Conservation (phyloP, 208 protist species). For the Crithidia expoeki region DNA sequence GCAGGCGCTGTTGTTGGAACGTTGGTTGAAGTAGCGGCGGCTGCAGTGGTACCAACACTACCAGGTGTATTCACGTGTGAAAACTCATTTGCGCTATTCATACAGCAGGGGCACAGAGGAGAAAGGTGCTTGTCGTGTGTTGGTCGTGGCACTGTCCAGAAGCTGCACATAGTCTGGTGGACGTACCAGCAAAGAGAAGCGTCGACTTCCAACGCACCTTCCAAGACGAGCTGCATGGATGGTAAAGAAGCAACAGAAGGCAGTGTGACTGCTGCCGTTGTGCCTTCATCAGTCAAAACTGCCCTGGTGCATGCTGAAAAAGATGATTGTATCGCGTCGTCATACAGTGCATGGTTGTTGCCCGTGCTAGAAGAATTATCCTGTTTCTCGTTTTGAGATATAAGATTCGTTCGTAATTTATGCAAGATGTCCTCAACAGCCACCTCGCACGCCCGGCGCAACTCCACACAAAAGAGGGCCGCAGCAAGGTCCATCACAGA, state of each 20-base stretch:
- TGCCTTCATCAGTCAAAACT: no score
- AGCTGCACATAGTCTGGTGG: slow-evolving; percentile 1
- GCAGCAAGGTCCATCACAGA: slow-evolving; percentile 27
- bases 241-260: background rate
- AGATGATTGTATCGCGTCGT: no score
- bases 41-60: no score
- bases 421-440: background rate
- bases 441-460: slow-evolving; percentile 10
- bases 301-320: background rate
- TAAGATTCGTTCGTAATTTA: background rate
- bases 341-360: no score
- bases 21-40: no score
- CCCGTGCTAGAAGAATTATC: no score
- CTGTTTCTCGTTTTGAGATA: no score
- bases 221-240: slow-evolving; percentile 20
- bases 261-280: no score
- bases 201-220: slow-evolving; percentile 8
- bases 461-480: slow-evolving; percentile 12
- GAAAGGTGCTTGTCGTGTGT: background rate
- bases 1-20: background rate
- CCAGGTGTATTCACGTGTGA: background rate
- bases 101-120: background rate
- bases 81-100: background rate
- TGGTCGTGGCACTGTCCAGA: background rate
- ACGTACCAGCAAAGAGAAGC: slow-evolving; percentile 13